A percentile compares a stretch with the other conserved stretches of the same genome.
phyloP scores from a whole-genome alignment of 129 eudicot genomes.

The Kitagawia praeruptora region DNA sequence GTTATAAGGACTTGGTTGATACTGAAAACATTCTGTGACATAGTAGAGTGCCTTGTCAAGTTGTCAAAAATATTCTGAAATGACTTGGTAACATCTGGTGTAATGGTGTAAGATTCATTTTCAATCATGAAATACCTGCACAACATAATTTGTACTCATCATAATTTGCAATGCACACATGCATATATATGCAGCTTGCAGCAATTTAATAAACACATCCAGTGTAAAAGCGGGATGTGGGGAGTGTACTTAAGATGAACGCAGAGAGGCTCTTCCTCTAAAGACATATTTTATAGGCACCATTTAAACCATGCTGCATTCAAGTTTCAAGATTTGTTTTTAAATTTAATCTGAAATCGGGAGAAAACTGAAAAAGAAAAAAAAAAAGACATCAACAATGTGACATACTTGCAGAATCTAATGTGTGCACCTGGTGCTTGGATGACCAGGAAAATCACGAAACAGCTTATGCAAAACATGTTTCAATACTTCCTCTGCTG shows the following conservation, averaged over 20 bases:
- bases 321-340: neutral
- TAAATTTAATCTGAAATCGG: neutral
- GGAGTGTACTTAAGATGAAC: neutral
- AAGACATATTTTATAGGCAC: neutral
- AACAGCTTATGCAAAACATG: neutral
- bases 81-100: neutral
- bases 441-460: neutral
- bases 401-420: neutral
- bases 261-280: neutral
- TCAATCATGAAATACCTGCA: slow-evolving; percentile 15
- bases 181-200: neutral
- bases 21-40: neutral
- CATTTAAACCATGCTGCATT: neutral
- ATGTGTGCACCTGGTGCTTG: neutral
- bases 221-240: neutral
- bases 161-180: neutral
- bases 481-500: neutral
- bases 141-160: neutral
- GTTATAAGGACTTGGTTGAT: neutral
- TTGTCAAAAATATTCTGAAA: neutral
- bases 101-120: neutral
- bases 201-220: neutral
- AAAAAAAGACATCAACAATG: neutral
- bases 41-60: neutral
- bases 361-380: neutral